These are phyloP conservation scores for Schizosaccharomyces cryophilus DNA, from an alignment of 805 yeast species.

Conservation along the genomic window DNA sequence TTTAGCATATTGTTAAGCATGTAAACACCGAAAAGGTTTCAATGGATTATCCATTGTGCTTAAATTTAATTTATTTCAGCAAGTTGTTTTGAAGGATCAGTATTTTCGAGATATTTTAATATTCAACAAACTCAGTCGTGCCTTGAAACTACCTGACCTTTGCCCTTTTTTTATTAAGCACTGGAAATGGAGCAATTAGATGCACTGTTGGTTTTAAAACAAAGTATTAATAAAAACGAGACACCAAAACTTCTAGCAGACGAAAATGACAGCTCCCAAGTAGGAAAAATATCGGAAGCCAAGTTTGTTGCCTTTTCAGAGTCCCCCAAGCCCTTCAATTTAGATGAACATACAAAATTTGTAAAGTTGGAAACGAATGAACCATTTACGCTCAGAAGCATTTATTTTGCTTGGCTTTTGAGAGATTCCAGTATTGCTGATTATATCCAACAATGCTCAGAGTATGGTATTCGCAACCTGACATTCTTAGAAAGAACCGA, in stretches of 20 bases:
- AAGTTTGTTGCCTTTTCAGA: not conserved
- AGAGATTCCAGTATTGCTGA: slow-evolving; percentile 57
- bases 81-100: no score
- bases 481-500: slow-evolving; percentile 71
- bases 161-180: no score
- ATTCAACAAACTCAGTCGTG: no score
- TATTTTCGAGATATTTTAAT: no score
- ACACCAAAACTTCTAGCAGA: not conserved
- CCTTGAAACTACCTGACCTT: no score
- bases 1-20: no score
- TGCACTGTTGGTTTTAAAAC: not conserved
- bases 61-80: no score
- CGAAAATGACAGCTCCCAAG: not conserved
- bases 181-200: not conserved
- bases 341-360: not conserved
- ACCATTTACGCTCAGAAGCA: slow-evolving; percentile 13
- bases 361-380: not conserved
- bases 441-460: slow-evolving; percentile 50
- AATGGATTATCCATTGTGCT: no score
- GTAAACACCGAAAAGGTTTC: no score
- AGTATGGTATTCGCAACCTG: slow-evolving; percentile 37
- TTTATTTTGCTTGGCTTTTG: slow-evolving; percentile 55
- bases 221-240: not conserved
- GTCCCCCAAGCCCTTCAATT: not conserved
- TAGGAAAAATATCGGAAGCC: not conserved